Conservation (phyloP, 1,284 basidiomycete species). For the Melampsora larici-populina region DNA sequence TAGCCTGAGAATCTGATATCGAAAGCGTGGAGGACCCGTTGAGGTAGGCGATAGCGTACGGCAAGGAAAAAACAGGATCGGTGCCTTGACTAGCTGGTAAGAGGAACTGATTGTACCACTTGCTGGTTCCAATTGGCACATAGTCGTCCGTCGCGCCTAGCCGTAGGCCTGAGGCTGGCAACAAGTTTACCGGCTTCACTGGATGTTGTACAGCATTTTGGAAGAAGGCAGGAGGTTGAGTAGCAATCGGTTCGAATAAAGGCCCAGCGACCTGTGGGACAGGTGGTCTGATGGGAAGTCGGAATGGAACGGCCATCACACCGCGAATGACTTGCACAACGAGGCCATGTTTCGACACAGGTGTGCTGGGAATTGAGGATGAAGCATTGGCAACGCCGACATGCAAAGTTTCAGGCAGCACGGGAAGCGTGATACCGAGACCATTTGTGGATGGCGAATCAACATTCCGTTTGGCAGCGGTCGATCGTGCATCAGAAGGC, state of each 20-base stretch:
- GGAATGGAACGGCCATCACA: background rate
- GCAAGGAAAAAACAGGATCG: slow-evolving; percentile 43
- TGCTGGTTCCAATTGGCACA: slow-evolving; percentile 39
- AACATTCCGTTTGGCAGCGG: no score
- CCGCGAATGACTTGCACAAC: background rate
- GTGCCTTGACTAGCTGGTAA: slow-evolving; percentile 23
- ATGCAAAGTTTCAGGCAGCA: no score
- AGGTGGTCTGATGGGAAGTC: background rate
- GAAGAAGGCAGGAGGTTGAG: background rate
- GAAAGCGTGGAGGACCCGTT: slow-evolving; percentile 34
- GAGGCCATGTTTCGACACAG: no score
- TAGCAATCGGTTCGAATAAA: background rate
- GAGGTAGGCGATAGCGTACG: slow-evolving; percentile 30
- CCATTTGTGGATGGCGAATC: no score
- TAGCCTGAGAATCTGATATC: background rate
- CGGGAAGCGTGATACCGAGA: no score
- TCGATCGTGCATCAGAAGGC: no score
- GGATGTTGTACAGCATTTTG: background rate
- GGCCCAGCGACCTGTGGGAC: background rate
- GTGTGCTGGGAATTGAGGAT: no score
- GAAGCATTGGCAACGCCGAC: no score
- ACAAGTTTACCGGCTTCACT: background rate
- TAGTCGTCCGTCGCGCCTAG: background rate
- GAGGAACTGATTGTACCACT: slow-evolving; percentile 40
- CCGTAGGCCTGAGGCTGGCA: background rate